A percentile compares a stretch with the other conserved stretches of the same genome.
phyloP scores from a whole-genome alignment of 23 red algal species.

The Gracilariopsis chorda region DNA sequence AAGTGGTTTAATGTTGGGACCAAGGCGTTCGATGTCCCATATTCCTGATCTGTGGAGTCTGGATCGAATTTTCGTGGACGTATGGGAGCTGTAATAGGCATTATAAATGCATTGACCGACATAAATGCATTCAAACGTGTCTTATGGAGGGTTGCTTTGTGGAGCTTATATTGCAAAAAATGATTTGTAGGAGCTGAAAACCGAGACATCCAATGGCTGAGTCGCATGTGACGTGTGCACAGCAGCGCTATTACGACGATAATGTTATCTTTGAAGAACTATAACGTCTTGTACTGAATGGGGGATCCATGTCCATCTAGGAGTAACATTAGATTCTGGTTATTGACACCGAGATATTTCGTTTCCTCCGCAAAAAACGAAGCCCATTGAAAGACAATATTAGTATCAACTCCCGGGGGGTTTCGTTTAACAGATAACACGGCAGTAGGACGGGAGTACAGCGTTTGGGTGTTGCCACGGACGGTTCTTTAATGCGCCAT shows the following conservation, averaged over 20 bases:
- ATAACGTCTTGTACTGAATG: neutral
- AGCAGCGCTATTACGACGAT: neutral
- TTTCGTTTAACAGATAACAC: neutral
- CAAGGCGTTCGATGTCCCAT: too few species aligned
- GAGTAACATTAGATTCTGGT: neutral
- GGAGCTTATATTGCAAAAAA: neutral
- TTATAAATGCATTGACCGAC: neutral
- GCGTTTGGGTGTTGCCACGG: neutral
- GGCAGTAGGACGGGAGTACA: neutral
- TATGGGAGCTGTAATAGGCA: too few species aligned
- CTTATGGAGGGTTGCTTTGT: neutral
- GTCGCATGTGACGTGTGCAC: neutral
- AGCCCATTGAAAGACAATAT: neutral
- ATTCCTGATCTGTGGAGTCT: too few species aligned
- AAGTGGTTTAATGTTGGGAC: too few species aligned
- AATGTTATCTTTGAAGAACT: neutral
- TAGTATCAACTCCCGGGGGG: neutral
- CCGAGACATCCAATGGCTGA: neutral
- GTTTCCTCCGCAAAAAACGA: neutral
- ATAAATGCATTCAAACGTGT: neutral
- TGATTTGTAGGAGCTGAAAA: neutral
- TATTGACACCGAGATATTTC: neutral
- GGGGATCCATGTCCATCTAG: neutral
- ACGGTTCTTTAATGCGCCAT: neutral
- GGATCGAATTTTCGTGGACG: too few species aligned